phyloP scores from a whole-genome alignment of 306 rosid species.

The Hylodesmum podocarpum region DNA sequence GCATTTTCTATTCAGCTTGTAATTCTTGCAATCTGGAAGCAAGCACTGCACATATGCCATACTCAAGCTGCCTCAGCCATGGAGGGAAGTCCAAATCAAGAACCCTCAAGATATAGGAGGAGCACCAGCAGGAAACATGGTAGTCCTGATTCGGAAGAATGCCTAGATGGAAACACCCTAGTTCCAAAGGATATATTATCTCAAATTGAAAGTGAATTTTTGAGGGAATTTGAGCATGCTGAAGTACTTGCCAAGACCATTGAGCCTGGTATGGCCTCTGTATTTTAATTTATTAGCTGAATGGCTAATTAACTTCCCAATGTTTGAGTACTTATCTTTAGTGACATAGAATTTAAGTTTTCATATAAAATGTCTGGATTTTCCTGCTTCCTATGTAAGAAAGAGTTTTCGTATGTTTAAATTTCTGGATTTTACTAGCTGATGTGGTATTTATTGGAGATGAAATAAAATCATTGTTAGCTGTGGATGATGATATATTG shows the following conservation, averaged over 20 bases:
- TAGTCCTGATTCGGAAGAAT: slow-evolving; percentile 57
- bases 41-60: slow-evolving; percentile 97
- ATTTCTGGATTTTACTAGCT: not conserved
- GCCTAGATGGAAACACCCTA: slow-evolving; percentile 50
- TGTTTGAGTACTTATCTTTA: not conserved
- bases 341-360: not conserved
- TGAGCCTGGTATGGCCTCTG: slow-evolving; percentile 71
- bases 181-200: slow-evolving; percentile 59
- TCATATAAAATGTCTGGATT: not conserved
- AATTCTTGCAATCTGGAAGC: slow-evolving; percentile 98
- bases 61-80: slow-evolving; percentile 98
- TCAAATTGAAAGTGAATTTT: slow-evolving; percentile 80
- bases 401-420: slow-evolving; percentile 7
- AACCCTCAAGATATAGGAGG: slow-evolving; percentile 64
- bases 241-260: slow-evolving; percentile 87
- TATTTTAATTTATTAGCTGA: slow-evolving; percentile 25
- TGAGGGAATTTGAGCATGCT: slow-evolving; percentile 81
- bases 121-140: slow-evolving; percentile 58
- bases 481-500: not conserved
- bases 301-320: slow-evolving; percentile 9
- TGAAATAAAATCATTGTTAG: not conserved
- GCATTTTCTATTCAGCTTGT: slow-evolving; percentile 97
- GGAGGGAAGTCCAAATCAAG: slow-evolving; percentile 96
- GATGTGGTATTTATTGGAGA: not conserved
- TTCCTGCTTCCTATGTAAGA: not conserved